These are phyloP conservation scores for Penicillium sp. DNA, from an alignment of 2,329 filamentous ascomycete species.

Conservation along the genomic window DNA sequence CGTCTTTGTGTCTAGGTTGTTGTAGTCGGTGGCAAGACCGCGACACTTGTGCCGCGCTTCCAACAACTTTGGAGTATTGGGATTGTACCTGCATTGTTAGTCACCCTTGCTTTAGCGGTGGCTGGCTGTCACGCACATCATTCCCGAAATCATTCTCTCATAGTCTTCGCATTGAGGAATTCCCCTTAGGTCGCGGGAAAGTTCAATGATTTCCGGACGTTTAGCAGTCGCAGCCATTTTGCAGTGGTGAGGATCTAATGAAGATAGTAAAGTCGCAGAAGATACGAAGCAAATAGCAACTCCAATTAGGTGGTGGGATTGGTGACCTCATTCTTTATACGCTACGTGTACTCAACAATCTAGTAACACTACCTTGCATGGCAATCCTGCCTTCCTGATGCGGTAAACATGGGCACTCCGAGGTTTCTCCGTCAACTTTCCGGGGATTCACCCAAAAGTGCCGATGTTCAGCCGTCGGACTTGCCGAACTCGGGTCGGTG, in stretches of 20 bases:
- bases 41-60: constrained; percentile 34
- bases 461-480: too few relatives aligned
- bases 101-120: background rate
- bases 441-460: too few relatives aligned
- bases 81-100: constrained; percentile 30
- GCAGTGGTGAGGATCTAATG: background rate
- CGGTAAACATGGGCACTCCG: too few relatives aligned
- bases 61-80: constrained; percentile 23
- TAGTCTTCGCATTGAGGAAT: constrained; percentile 34
- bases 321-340: too few relatives aligned
- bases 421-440: too few relatives aligned
- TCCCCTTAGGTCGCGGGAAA: constrained; percentile 27
- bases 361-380: too few relatives aligned
- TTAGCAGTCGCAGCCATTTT: constrained; percentile 28
- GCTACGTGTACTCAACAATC: too few relatives aligned
- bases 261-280: background rate
- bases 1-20: constrained; percentile 28
- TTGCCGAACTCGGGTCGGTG: too few relatives aligned
- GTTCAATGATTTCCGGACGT: constrained; percentile 31
- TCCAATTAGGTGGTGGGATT: too few relatives aligned
- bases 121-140: constrained; percentile 25
- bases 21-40: constrained; percentile 30
- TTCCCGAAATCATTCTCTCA: constrained; percentile 38
- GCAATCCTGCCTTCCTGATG: too few relatives aligned
- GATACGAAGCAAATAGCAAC: too few relatives aligned